A percentile compares a stretch with the other conserved stretches of the same genome.
phyloP scores from a whole-genome alignment of 1,284 basidiomycete genomes.

The Ustilago cynodontis region DNA sequence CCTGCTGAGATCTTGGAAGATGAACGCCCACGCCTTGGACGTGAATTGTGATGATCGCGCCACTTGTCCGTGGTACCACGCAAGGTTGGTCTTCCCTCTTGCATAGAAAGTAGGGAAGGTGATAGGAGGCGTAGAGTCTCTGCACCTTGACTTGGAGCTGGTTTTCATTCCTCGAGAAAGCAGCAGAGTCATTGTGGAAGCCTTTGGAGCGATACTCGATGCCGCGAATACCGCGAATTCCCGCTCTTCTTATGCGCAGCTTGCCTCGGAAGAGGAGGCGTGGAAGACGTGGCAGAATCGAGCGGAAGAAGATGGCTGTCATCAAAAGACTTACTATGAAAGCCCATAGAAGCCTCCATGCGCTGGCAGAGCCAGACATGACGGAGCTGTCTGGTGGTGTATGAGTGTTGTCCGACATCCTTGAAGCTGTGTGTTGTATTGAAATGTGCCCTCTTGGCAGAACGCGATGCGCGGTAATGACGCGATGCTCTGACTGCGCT shows the following conservation, averaged over 20 bases:
- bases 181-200: slow-evolving; percentile 43
- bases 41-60: slow-evolving; percentile 53
- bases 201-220: slow-evolving; percentile 62
- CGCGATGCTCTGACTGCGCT: neutral
- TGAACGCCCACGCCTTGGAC: slow-evolving; percentile 59
- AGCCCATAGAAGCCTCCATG: slow-evolving; percentile 25
- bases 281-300: slow-evolving; percentile 57
- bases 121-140: slow-evolving; percentile 49
- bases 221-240: slow-evolving; percentile 59
- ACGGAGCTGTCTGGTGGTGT: neutral
- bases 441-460: neutral
- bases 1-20: slow-evolving; percentile 34
- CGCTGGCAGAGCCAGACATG: neutral
- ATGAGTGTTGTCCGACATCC: neutral
- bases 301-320: slow-evolving; percentile 58
- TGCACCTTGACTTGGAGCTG: slow-evolving; percentile 52
- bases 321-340: slow-evolving; percentile 33
- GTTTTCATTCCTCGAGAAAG: slow-evolving; percentile 31
- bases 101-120: slow-evolving; percentile 38
- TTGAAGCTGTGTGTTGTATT: neutral
- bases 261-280: slow-evolving; percentile 57
- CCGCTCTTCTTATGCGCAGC: slow-evolving; percentile 51
- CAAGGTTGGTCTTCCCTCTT: slow-evolving; percentile 13
- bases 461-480: neutral
- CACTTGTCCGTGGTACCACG: slow-evolving; percentile 23